Base-by-base conservation (phyloP, 2,329 filamentous ascomycete species). In the Endoconidiophora polonica region DNA sequence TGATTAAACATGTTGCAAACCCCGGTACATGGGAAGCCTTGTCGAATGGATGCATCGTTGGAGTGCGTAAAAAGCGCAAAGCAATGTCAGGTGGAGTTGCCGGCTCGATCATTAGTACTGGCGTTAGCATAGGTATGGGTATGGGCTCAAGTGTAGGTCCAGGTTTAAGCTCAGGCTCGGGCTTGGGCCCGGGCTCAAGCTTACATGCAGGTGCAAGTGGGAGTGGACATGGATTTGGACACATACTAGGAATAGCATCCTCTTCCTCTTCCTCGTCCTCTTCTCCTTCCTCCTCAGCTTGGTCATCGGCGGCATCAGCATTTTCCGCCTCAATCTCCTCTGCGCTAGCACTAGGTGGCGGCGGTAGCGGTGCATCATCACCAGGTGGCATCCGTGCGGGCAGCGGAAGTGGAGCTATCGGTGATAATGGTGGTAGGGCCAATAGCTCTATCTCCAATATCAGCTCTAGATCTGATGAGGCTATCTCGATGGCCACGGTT, bases 21-120 rank as follows among this genome's bases (percentile, higher is more conserved):
- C 79, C 79, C 0, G 82, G 82, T 0, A 60, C 65, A 0, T 86
- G 81, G 81, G 74, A 79, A 54, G 66, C 75, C 1, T 66, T 83
- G 5, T 67, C 70, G 0, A 72, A 71, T 29, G 76, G 78, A 0
- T 74, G 73, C 49, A 66, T 84, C 7, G 66, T 84, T 0, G 82
- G 83, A 0, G 67, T 86, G 10, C 69, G 81, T 26, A 73, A 63
- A 54, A 68, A 67, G 54, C 57, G 57, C 18, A 57, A 58, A 5
- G 60, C 60, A 38, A 46, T 36, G 18, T 22, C 38, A 33, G 16
- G 24, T 33, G 40, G n/a, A 23, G 20, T 18, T 12, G 18, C 12
- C 20, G 22, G 26, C 16, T 18, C 38, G 7, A 33, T 5, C 10
- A 3, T 33, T 33, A 12, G 29, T 33, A 12, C 12, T 9, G 29